Base-by-base conservation (phyloP, 2,329 filamentous ascomycete genomes). In the Penicillium paneum region DNA sequence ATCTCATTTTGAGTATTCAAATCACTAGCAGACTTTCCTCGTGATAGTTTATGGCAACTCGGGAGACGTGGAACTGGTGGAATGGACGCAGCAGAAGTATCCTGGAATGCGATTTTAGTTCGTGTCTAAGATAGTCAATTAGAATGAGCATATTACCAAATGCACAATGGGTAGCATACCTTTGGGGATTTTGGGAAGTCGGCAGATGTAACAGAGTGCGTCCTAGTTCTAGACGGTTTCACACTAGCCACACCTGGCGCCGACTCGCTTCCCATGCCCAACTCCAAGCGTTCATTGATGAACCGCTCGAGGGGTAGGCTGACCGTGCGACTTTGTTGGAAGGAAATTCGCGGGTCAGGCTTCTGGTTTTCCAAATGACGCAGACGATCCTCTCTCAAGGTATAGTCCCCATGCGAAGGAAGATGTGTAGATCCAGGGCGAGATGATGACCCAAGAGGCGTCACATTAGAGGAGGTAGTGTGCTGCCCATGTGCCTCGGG, bases 251-350 rank as follows among this genome's bases (percentile, higher is more conserved):
- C 26, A 21, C 63, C 59, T 21, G 57, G 43, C 5, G 40, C 50
- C 12, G 53, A 42, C 17, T 63, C 62, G 32, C 55, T 50, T 21
- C 63, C 64, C 46, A 67, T 64, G 26, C 66, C 62, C 17, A 68
- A 43, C n/a, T 71, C 65, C 11, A 69, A 35, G 15, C 71, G 62
- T 41, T 74, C 73, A 40, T 74, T 73, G 43, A 75, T 74, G 38
- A 74, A 75, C 3, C 72, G 69, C 54, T 74, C 67, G 11, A 75
- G 57, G 19, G 72, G 72, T 39, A 74, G 55, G 55, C 72, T 75
- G 10, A 73, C 68, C 0, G 67, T 61, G 26, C 69, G 62, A 44
- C 58, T 68, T 40, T 70, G 67, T n/a, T 65, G 58, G 21, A 70
- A 65, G 1, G 58, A 40, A 4, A 63, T 52, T 21, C 60, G 56